These are phyloP conservation scores for Rosa persica DNA, from an alignment of 306 rosid species.

Conservation along the genomic window DNA sequence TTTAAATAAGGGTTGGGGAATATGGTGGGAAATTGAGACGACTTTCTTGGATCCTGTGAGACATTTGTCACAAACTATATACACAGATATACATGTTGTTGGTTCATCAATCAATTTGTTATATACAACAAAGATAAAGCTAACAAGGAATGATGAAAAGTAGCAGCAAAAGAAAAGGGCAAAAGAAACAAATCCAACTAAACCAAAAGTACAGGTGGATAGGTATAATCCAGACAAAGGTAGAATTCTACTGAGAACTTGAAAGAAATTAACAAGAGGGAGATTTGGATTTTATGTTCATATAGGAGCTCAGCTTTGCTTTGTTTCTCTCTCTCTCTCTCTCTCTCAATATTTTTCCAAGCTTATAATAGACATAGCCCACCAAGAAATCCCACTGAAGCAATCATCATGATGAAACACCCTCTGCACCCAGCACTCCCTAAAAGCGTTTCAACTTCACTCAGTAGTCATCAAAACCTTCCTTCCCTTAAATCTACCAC, in stretches of 20 bases:
- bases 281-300: neutral
- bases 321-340: slow-evolving; percentile 7
- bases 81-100: slow-evolving; percentile 22
- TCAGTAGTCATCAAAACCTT: slow-evolving; percentile 58
- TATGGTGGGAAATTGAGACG: slow-evolving; percentile 75
- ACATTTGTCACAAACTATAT: slow-evolving; percentile 52
- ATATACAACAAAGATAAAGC: slow-evolving; percentile 67
- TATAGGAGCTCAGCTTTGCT: slow-evolving; percentile 11
- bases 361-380: slow-evolving; percentile 34
- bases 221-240: slow-evolving; percentile 78
- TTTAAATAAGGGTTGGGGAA: slow-evolving; percentile 28
- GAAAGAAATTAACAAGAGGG: slow-evolving; percentile 24
- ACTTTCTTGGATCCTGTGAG: slow-evolving; percentile 94
- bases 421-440: slow-evolving; percentile 89
- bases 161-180: slow-evolving; percentile 56
- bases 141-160: slow-evolving; percentile 99
- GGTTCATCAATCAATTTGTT: slow-evolving; percentile 38
- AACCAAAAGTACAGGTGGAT: slow-evolving; percentile 56
- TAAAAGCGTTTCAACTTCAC: slow-evolving; percentile 53
- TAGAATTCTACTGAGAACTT: slow-evolving; percentile 37
- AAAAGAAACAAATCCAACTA: slow-evolving; percentile 55
- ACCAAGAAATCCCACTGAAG: slow-evolving; percentile 81
- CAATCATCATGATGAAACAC: slow-evolving; percentile 70
- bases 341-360: slow-evolving; percentile 10
- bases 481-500: slow-evolving; percentile 69